Base-by-base conservation (phyloP, 768 basidiomycete species). In the Cyclocybe cylindracea region DNA sequence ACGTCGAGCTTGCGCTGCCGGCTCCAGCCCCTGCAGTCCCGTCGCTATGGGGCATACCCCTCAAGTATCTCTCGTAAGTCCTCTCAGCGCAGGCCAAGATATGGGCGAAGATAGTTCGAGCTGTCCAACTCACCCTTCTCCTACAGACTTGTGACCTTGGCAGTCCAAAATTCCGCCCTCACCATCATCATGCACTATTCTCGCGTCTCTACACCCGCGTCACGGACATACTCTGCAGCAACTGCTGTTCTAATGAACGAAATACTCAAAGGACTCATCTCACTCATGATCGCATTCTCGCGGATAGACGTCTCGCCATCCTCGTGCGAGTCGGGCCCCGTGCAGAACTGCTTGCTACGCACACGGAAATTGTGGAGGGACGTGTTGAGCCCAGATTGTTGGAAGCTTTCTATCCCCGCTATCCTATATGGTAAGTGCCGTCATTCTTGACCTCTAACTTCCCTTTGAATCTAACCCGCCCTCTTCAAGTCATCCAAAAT, bases 131-230 rank as follows among this genome's bases (percentile, higher is more conserved):
- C 43, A 52, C 47, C 43, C 50, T 43, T 19, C 31, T n/a, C 38
- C 53, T 41, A 42, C 63, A 91, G 89, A 46, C 78, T 91, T 50
- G 77, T 90, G 53, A 89, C 86, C n/a, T 79, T 94, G 66, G 92
- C 92, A 44, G 81, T 94, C 45, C 95, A 98, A 74, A 98, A 98
- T 72, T 93, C 93, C 16, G 74, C 85, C 50, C 67, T 98, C 50
- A 90, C 93, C 33, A 83, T 98, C 68, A 88, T 98, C 67, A 95
- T 98, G 91, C 94, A 97, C 75, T 91, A 96, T 70, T 97, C 96
- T 36, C 85, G 94, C 57, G 86, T 91, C 46, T 87, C 89, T 8
- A 82, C 85, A 13, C 77, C 90, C 2, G 82, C 89, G 0, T 84
- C 86, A 48, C 78, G 80, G 48, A 78, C 86, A 2, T 98, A 98